phyloP scores from a whole-genome alignment of 345 rosid genomes.

The Eucalyptus cladocalyx region DNA sequence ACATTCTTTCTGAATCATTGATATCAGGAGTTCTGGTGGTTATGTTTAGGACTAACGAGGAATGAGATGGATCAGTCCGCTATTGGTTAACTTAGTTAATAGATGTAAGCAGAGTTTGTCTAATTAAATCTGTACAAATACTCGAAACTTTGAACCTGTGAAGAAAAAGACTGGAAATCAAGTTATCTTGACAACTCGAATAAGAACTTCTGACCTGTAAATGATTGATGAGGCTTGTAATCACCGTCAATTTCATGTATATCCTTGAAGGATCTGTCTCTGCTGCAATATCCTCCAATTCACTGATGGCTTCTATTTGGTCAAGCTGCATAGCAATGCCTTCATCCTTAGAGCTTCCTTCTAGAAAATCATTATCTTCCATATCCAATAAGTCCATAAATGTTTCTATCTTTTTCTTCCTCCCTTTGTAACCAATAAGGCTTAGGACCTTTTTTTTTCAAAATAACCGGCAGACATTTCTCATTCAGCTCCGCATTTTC shows the following conservation, averaged over 20 bases:
- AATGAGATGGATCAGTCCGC: not conserved
- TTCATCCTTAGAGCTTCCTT: slow-evolving; percentile 19
- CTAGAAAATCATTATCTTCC: slow-evolving; percentile 24
- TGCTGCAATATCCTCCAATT: slow-evolving; percentile 10
- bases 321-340: slow-evolving; percentile 8
- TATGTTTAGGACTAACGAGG: not conserved
- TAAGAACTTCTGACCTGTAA: not conserved
- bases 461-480: slow-evolving; percentile 43
- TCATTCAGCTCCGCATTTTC: slow-evolving; percentile 53
- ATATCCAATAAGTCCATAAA: slow-evolving; percentile 38
- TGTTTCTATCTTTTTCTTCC: slow-evolving; percentile 35
- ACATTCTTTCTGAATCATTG: not conserved
- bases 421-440: slow-evolving; percentile 51
- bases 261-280: slow-evolving; percentile 31
- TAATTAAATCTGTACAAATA: too few relatives aligned
- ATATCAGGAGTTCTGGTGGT: rapidly evolving
- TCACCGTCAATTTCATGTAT: slow-evolving; percentile 15
- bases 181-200: not conserved
- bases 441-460: slow-evolving; percentile 63
- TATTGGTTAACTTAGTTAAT: not conserved
- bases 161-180: not conserved
- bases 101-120: not conserved
- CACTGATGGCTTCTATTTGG: slow-evolving; percentile 10
- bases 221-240: not conserved
- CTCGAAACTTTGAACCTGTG: not conserved